phyloP scores from a whole-genome alignment of 352 stramenopile species.

The Pythium biforme region DNA sequence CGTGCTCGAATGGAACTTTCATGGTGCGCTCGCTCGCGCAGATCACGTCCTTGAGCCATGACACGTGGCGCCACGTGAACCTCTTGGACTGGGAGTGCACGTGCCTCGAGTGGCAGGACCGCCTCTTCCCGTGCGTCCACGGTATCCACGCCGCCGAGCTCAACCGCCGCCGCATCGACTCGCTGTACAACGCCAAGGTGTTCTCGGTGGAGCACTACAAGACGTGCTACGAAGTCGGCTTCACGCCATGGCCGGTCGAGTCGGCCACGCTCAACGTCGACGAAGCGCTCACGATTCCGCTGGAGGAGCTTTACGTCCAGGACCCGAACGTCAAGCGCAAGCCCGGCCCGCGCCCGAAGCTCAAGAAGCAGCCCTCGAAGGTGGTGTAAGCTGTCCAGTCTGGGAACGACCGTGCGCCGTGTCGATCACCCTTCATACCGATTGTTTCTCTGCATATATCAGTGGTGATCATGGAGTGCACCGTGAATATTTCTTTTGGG shows the following conservation, averaged over 20 bases:
- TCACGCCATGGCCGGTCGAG: slow-evolving; percentile 66
- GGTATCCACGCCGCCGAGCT: slow-evolving; percentile 72
- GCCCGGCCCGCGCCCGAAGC: slow-evolving; percentile 56
- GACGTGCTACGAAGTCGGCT: slow-evolving; percentile 54
- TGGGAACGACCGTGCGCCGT: no score
- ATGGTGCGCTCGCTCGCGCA: slow-evolving; percentile 76
- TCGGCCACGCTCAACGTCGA: slow-evolving; percentile 43
- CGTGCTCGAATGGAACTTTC: slow-evolving; percentile 73
- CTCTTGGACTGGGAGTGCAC: slow-evolving; percentile 74
- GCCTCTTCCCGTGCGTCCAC: slow-evolving; percentile 74
- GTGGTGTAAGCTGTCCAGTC: slow-evolving; percentile 8
- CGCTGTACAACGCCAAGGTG: slow-evolving; percentile 62
- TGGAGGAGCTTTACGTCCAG: slow-evolving; percentile 61
- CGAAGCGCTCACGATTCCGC: slow-evolving; percentile 50
- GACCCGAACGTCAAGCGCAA: slow-evolving; percentile 57
- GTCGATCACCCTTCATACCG: no score
- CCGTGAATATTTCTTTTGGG: no score
- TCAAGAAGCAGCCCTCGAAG: slow-evolving; percentile 26
- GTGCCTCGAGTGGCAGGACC: slow-evolving; percentile 80
- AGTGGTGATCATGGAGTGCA: not conserved
- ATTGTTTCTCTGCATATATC: not conserved
- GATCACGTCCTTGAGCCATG: slow-evolving; percentile 49
- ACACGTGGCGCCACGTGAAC: slow-evolving; percentile 78
- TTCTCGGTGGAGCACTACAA: slow-evolving; percentile 71
- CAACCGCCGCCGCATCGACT: slow-evolving; percentile 68